phyloP scores from a whole-genome alignment of 2,329 filamentous ascomycete genomes.

The Didymosphaeria variabile region DNA sequence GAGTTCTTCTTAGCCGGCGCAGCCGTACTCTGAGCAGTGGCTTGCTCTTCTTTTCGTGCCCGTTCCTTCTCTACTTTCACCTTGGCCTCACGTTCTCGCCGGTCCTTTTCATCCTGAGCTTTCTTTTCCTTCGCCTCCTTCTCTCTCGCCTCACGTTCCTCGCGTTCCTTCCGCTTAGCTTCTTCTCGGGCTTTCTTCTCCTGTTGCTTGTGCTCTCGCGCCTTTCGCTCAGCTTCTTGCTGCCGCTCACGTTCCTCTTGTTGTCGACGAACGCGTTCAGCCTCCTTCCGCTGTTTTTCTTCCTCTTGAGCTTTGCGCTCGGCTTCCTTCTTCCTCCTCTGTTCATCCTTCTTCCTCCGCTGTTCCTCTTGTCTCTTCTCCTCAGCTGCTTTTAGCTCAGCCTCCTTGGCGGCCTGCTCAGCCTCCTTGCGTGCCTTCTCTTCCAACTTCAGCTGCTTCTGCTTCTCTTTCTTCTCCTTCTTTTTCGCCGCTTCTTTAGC shows the following conservation, averaged over 20 bases:
- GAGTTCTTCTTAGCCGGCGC: slow-evolving; percentile 46
- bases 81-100: slow-evolving; percentile 68
- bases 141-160: slow-evolving; percentile 70
- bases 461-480: slow-evolving; percentile 90
- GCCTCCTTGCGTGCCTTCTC: slow-evolving; percentile 88
- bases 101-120: slow-evolving; percentile 64
- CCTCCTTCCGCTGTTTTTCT: slow-evolving; percentile 83
- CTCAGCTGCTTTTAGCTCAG: slow-evolving; percentile 77
- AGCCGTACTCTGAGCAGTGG: slow-evolving; percentile 37
- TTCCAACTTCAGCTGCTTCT: slow-evolving; percentile 89
- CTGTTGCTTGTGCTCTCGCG: slow-evolving; percentile 78
- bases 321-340: slow-evolving; percentile 87
- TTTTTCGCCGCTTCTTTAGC: slow-evolving; percentile 93
- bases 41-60: slow-evolving; percentile 53
- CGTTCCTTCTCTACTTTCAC: slow-evolving; percentile 55
- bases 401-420: slow-evolving; percentile 88
- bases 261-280: slow-evolving; percentile 78
- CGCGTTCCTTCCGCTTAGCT: slow-evolving; percentile 79
- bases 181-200: slow-evolving; percentile 81
- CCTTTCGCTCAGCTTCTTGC: slow-evolving; percentile 84
- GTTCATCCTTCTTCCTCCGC: slow-evolving; percentile 84
- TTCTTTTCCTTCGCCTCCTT: slow-evolving; percentile 77
- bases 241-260: slow-evolving; percentile 88
- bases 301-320: slow-evolving; percentile 92
- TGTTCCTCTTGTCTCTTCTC: slow-evolving; percentile 83